phyloP scores from a whole-genome alignment of 208 protist species.

The Leishmania mexicana region DNA sequence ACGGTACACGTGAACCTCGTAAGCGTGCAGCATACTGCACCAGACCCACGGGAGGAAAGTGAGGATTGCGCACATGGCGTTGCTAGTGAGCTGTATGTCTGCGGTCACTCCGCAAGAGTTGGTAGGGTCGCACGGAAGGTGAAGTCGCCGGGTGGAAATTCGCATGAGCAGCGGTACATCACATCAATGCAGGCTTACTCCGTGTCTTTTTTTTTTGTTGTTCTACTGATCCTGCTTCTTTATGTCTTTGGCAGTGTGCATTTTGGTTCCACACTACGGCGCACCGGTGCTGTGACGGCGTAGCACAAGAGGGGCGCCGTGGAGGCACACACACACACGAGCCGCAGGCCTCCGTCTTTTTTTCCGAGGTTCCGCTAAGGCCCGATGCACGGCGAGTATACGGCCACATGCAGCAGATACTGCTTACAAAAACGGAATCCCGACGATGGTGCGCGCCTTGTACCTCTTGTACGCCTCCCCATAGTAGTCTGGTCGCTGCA shows the following conservation, averaged over 20 bases:
- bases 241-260: too few species aligned
- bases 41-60: background rate
- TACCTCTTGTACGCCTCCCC: slow-evolving; percentile 90
- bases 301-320: background rate
- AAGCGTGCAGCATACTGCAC: background rate
- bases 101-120: background rate
- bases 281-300: background rate
- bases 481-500: slow-evolving; percentile 87
- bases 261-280: too few species aligned
- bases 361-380: background rate
- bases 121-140: background rate
- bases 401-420: background rate
- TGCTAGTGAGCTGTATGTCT: background rate
- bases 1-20: background rate
- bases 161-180: background rate
- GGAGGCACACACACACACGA: background rate
- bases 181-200: background rate
- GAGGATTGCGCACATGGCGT: background rate
- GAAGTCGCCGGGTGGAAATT: background rate
- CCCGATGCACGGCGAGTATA: background rate
- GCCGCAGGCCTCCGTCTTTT: background rate
- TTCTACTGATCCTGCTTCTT: too few species aligned
- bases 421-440: slow-evolving; percentile 85
- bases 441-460: slow-evolving; percentile 55
- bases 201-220: too few species aligned